Evolutionary conservation across 73 alveolate genomes (phyloP).

Genomic region (Breviolum minutum): DNA sequence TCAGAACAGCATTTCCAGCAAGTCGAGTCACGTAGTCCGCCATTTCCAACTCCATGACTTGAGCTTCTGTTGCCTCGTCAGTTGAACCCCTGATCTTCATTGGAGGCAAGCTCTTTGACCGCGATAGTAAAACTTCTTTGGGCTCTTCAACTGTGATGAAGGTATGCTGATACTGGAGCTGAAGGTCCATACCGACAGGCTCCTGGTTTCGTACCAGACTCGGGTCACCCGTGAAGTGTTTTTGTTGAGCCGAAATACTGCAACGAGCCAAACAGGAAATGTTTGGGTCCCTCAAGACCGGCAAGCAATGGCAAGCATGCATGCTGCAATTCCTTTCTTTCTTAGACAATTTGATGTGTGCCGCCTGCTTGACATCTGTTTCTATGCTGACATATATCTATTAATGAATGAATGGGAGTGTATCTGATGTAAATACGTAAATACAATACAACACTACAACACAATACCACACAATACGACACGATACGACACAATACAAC

Average conservation of each 20-base stretch:
- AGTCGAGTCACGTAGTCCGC: background rate
- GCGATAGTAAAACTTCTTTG: background rate
- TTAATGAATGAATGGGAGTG: too few relatives aligned
- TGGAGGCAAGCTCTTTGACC: background rate
- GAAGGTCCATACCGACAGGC: background rate
- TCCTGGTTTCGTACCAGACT: background rate
- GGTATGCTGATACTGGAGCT: slow-evolving; percentile 14
- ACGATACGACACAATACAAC: too few relatives aligned
- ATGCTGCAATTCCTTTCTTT: too few relatives aligned
- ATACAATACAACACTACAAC: too few relatives aligned
- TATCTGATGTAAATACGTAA: too few relatives aligned
- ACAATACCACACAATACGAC: too few relatives aligned
- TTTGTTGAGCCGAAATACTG: background rate
- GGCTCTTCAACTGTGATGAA: slow-evolving; percentile 40
- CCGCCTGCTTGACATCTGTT: too few relatives aligned
- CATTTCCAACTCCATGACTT: slow-evolving; percentile 6
- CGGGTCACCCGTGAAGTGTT: background rate
- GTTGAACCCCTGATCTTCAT: background rate
- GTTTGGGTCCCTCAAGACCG: too few relatives aligned
- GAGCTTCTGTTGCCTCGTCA: background rate
- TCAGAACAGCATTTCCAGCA: slow-evolving; percentile 12
- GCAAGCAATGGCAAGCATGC: too few relatives aligned
- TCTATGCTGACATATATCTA: too few relatives aligned
- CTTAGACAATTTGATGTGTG: too few relatives aligned
- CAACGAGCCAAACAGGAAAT: background rate